Conservation (phyloP, 2,329 filamentous ascomycete species). For the Fusarium sp. region DNA sequence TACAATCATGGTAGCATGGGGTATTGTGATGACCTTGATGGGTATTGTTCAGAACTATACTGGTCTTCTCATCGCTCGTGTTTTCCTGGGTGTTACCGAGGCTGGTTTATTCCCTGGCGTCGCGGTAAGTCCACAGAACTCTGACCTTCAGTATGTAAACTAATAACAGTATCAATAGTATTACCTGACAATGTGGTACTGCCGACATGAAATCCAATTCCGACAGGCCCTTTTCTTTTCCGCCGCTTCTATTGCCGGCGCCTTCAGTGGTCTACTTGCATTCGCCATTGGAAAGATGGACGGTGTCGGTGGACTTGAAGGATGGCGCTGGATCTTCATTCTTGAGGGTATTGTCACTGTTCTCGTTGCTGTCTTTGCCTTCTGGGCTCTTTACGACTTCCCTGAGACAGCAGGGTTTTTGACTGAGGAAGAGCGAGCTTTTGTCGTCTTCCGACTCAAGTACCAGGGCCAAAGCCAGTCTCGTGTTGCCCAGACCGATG, state of each 20-base stretch:
- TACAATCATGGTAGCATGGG: slow-evolving; percentile 76
- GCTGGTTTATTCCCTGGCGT: slow-evolving; percentile 75
- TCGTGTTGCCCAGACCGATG: slow-evolving; percentile 72
- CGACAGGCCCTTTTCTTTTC: slow-evolving; percentile 82
- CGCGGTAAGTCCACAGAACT: slow-evolving; percentile 48
- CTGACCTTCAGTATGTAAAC: not conserved
- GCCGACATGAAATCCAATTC: slow-evolving; percentile 65
- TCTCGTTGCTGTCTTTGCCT: slow-evolving; percentile 72
- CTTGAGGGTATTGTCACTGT: slow-evolving; percentile 77
- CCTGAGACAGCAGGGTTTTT: slow-evolving; percentile 83
- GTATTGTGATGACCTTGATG: slow-evolving; percentile 62
- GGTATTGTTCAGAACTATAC: slow-evolving; percentile 62
- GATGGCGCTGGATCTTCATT: slow-evolving; percentile 76
- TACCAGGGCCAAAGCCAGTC: slow-evolving; percentile 61
- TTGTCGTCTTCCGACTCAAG: slow-evolving; percentile 77
- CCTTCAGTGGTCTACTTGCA: slow-evolving; percentile 78
- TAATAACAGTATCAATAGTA: slow-evolving; percentile 48
- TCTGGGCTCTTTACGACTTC: slow-evolving; percentile 82
- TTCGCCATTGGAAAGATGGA: slow-evolving; percentile 77
- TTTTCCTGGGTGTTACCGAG: slow-evolving; percentile 74
- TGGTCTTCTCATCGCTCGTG: slow-evolving; percentile 61
- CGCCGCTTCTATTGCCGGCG: slow-evolving; percentile 81
- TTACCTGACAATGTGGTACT: slow-evolving; percentile 69
- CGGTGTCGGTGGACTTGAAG: slow-evolving; percentile 67
- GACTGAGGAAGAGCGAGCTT: slow-evolving; percentile 73